A percentile compares a stretch with the other conserved stretches of the same genome.
These are phyloP conservation scores for Paraphaeosphaeria minitans DNA, from an alignment of 2,329 filamentous ascomycete species.

Conservation along the genomic window DNA sequence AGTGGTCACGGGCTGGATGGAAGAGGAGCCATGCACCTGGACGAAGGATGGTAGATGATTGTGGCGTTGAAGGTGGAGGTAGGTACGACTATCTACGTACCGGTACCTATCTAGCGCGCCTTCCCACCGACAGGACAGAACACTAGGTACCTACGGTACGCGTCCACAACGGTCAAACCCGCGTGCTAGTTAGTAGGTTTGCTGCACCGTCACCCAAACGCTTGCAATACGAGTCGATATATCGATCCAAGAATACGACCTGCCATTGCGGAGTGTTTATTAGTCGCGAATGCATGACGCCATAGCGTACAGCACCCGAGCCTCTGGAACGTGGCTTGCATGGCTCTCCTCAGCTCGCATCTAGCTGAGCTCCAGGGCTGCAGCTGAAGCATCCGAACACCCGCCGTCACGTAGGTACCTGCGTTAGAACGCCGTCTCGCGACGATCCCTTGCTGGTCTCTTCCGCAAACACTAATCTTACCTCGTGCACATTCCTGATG, in stretches of 20 bases:
- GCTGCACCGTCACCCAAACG: not conserved
- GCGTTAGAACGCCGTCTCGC: not conserved
- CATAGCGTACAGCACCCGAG: not conserved
- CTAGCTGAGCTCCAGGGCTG: not conserved
- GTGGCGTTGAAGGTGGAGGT: not conserved
- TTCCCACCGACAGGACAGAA: not conserved
- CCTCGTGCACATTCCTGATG: not conserved
- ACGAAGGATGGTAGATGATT: not conserved
- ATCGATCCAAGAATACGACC: not conserved
- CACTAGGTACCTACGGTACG: too few relatives aligned
- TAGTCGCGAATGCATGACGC: not conserved
- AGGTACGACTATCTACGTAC: too few relatives aligned
- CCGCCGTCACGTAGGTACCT: constrained; percentile 2
- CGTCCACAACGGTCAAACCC: too few relatives aligned
- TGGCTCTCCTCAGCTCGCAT: not conserved
- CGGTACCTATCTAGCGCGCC: too few relatives aligned
- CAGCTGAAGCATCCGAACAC: not conserved
- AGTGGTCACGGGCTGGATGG: not conserved
- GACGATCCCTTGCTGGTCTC: not conserved
- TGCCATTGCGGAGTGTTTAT: not conserved
- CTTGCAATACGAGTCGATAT: not conserved
- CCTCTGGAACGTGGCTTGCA: constrained; percentile 4
- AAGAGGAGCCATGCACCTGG: not conserved
- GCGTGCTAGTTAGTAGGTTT: too few relatives aligned
- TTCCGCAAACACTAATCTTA: not conserved